A percentile compares a stretch with the other conserved stretches of the same genome.
phyloP scores from a whole-genome alignment of 768 basidiomycete species.

The Russula brevipes region DNA sequence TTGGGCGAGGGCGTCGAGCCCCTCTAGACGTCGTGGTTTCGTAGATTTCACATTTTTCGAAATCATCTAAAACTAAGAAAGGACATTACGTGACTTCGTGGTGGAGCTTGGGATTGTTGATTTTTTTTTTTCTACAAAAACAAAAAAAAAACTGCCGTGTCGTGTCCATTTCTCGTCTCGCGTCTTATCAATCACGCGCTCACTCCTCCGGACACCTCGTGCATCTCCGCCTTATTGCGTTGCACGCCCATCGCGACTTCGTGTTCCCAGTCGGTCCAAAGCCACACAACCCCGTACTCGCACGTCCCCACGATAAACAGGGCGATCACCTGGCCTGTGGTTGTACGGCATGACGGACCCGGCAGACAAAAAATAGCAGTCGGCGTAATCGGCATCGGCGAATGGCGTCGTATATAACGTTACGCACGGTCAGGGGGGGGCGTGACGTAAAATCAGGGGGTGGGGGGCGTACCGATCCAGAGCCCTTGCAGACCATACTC shows the following conservation, averaged over 20 bases:
- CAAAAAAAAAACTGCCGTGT: no score
- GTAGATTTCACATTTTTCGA: no score
- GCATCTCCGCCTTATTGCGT: constrained; percentile 30
- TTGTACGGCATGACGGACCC: neutral
- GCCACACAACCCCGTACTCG: constrained; percentile 59
- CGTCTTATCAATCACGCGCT: constrained; percentile 1
- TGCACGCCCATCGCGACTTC: constrained; percentile 40
- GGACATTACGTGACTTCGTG: no score
- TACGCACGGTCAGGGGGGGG: neutral
- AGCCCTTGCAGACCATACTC: constrained; percentile 45
- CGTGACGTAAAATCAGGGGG: neutral
- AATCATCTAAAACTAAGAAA: no score
- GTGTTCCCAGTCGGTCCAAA: constrained; percentile 46
- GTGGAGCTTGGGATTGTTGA: no score
- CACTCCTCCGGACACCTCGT: constrained; percentile 9
- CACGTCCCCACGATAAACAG: constrained; percentile 65
- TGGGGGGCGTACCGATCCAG: constrained; percentile 40
- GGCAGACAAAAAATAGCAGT: neutral
- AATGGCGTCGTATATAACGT: neutral
- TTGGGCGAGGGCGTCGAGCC: no score
- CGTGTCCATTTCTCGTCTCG: no score
- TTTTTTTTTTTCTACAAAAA: no score
- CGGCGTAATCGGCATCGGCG: no score
- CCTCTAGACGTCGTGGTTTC: no score
- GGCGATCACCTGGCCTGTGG: constrained; percentile 63